phyloP scores from a whole-genome alignment of 2,329 filamentous ascomycete genomes.

The Magnaporthiopsis incrustans region DNA sequence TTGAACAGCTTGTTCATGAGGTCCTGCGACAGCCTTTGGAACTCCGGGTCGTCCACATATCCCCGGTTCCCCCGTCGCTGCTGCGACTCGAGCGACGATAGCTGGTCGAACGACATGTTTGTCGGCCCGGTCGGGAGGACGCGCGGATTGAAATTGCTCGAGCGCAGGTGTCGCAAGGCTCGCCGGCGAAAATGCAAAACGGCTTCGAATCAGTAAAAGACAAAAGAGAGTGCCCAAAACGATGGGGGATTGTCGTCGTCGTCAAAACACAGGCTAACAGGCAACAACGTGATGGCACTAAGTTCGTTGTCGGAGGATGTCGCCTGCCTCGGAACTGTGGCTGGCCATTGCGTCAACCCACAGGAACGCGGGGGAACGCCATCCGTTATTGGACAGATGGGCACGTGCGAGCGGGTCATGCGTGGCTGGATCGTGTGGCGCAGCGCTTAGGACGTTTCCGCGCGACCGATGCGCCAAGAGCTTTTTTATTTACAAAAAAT shows the following conservation, averaged over 20 bases:
- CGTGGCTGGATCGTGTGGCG: neutral
- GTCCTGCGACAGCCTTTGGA: constrained; percentile 71
- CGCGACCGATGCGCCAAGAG: constrained; percentile 4
- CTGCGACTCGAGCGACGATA: constrained; percentile 75
- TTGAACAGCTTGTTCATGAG: constrained; percentile 85
- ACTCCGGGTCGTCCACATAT: constrained; percentile 89
- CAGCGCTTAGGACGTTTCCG: constrained; percentile 2
- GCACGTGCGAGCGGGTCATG: neutral
- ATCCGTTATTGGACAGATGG: neutral
- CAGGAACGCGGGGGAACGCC: neutral
- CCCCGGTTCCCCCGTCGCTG: constrained; percentile 38
- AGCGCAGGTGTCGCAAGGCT: neutral
- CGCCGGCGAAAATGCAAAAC: neutral
- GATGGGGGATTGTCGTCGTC: neutral
- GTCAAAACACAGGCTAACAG: neutral
- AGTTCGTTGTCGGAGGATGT: neutral
- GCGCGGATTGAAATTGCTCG: neutral
- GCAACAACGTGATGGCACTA: neutral
- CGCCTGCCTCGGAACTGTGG: neutral
- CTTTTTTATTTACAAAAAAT: constrained; percentile 4
- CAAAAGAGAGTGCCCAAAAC: neutral
- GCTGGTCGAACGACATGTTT: constrained; percentile 84
- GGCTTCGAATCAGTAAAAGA: neutral
- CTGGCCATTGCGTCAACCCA: neutral
- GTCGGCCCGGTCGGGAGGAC: neutral